These are phyloP conservation scores for Zygosaccharomyces rouxii DNA, from an alignment of 805 yeast species.

Conservation along the genomic window DNA sequence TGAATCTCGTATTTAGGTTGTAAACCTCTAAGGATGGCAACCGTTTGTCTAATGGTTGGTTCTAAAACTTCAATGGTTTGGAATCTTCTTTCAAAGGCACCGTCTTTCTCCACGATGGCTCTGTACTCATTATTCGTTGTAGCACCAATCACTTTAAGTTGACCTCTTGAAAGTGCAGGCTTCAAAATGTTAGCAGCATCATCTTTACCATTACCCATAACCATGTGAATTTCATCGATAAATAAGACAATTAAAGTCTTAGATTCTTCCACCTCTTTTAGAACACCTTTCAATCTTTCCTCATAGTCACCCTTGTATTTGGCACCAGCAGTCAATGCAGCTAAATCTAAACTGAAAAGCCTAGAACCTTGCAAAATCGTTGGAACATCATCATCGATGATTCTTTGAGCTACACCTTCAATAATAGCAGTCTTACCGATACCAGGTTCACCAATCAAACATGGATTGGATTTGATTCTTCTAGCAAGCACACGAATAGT, in stretches of 20 bases:
- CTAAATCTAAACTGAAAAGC: slow-evolving; percentile 84
- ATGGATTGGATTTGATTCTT: slow-evolving; percentile 94
- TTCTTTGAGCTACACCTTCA: slow-evolving; percentile 97
- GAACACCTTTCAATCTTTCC: slow-evolving; percentile 94
- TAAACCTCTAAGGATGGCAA: slow-evolving; percentile 92
- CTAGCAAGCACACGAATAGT: slow-evolving; percentile 94
- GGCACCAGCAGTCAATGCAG: slow-evolving; percentile 97
- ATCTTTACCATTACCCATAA: slow-evolving; percentile 98
- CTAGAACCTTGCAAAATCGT: slow-evolving; percentile 74
- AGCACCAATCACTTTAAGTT: slow-evolving; percentile 96
- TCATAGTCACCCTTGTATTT: slow-evolving; percentile 98
- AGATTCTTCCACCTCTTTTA: slow-evolving; percentile 87
- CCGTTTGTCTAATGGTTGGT: slow-evolving; percentile 86
- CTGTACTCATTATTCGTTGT: slow-evolving; percentile 94
- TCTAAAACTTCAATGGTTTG: slow-evolving; percentile 95
- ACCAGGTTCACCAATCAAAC: slow-evolving; percentile 98
- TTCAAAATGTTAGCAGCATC: slow-evolving; percentile 96
- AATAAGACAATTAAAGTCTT: slow-evolving; percentile 82
- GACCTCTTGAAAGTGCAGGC: slow-evolving; percentile 96
- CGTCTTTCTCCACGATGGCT: slow-evolving; percentile 89
- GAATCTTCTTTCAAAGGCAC: slow-evolving; percentile 98
- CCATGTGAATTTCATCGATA: slow-evolving; percentile 97
- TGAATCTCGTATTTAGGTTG: slow-evolving; percentile 95
- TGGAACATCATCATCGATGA: slow-evolving; percentile 93
- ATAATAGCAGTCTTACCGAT: slow-evolving; percentile 98